Evolutionary conservation across 1,284 basidiomycete species (phyloP).

Genomic region (Tilletia caries): DNA sequence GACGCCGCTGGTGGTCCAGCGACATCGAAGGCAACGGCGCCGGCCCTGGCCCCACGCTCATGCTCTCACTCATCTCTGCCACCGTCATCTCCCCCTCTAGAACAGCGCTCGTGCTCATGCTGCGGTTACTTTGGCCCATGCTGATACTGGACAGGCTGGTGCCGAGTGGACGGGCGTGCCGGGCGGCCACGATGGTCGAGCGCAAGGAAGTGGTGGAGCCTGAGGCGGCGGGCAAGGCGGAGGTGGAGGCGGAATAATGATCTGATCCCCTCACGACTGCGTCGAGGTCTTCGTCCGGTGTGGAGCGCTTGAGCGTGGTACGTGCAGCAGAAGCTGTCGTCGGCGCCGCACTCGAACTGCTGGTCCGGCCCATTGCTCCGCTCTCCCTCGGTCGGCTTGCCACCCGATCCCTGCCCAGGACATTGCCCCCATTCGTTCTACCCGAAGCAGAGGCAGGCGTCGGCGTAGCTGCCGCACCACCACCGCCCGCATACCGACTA

Average conservation of each 20-base stretch:
- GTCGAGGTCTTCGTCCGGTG: background rate
- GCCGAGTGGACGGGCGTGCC: background rate
- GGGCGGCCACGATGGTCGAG: background rate
- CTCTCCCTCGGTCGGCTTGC: too few relatives aligned
- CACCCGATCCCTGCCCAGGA: too few relatives aligned
- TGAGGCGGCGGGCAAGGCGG: too few relatives aligned
- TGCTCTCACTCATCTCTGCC: background rate
- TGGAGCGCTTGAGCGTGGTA: background rate
- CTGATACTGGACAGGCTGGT: background rate
- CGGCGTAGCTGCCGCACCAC: too few relatives aligned
- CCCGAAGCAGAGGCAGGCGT: too few relatives aligned
- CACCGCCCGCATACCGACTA: background rate
- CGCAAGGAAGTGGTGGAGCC: background rate
- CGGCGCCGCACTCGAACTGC: background rate
- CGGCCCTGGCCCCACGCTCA: background rate
- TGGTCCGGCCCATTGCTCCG: background rate
- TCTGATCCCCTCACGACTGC: too few relatives aligned
- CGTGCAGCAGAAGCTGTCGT: background rate
- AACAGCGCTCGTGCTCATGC: background rate
- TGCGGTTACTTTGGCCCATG: background rate
- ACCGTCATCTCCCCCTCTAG: conserved; percentile 10
- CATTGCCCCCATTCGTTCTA: too few relatives aligned
- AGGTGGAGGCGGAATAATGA: too few relatives aligned
- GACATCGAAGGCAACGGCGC: too few relatives aligned
- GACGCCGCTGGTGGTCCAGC: too few relatives aligned